phyloP scores from a whole-genome alignment of 345 rosid genomes.

The rapeseed (Brassica napus) region DNA sequence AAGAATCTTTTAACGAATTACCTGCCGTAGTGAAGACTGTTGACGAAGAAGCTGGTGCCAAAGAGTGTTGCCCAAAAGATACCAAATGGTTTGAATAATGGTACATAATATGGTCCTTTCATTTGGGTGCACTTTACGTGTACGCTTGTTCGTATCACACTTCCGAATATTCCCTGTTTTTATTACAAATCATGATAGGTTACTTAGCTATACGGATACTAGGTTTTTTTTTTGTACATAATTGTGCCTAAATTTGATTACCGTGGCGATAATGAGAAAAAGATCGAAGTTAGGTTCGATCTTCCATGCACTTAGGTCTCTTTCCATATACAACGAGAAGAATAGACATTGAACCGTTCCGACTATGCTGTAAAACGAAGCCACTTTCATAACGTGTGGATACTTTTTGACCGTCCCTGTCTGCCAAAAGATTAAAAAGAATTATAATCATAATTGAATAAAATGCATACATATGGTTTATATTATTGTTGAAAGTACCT shows the following conservation, averaged over 20 bases:
- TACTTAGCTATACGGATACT: background rate
- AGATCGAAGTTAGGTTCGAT: conserved; percentile 55
- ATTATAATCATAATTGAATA: background rate
- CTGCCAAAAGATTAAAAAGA: conserved; percentile 36
- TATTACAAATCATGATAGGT: background rate
- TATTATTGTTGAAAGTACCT: conserved; percentile 42
- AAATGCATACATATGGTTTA: background rate
- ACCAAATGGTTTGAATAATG: conserved; percentile 81
- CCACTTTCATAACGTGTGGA: conserved; percentile 75
- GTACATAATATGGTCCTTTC: conserved; percentile 70
- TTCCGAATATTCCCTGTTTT: conserved; percentile 59
- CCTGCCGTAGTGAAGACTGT: conserved; percentile 84
- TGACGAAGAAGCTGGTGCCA: conserved; percentile 64
- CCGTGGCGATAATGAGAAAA: conserved; percentile 60
- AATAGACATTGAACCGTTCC: conserved; percentile 66
- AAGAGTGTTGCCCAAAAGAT: conserved; percentile 63
- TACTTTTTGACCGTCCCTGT: conserved; percentile 52
- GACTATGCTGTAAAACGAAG: conserved; percentile 61
- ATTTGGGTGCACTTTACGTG: conserved; percentile 48
- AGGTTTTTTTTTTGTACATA: too few relatives aligned
- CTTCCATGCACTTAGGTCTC: conserved; percentile 69
- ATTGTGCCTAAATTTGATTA: conserved; percentile 33
- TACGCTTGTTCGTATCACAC: conserved; percentile 60
- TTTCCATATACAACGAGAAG: conserved; percentile 58
- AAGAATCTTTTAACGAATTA: conserved; percentile 15